Evolutionary conservation across 768 basidiomycete genomes (phyloP), one percentile per base, ranked within the genome.

Genomic region (Russula compacta): DNA sequence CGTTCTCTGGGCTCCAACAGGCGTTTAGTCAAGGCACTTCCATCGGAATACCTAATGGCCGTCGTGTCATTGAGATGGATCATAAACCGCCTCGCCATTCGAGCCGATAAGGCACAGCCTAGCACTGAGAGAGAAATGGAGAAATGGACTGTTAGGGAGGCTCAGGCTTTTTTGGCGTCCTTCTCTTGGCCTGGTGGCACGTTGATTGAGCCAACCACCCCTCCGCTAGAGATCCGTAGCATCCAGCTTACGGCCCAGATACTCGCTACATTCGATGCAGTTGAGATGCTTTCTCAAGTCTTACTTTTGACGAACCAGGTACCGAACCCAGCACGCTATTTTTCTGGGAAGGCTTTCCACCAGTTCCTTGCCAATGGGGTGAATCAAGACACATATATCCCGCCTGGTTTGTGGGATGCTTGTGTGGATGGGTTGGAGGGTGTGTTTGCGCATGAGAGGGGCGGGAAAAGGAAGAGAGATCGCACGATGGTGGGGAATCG

Each of bases 241-340:
- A 73, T 89, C 46, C 89, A 90, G 66, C 76, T 91, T 15, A 74
- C 77, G 53, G 86, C 87, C 0, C 89, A 92, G 65, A 68, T 81
- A 12, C 71, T 83, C 4, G 76, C 78, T 68, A 79, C 86, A 5
- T 66, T 84, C 6, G 85, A 88, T 60, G 76, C 78, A 38, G 75
- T 89, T 47, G 79, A 81, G 32, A 77, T 82, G 48, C 75, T 92
- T 17, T 75, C 81, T 0, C 82, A 90, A 66, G 77, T 81, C 14
- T 72, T 92, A 42, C 74, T 89, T 9, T 73, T 92, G 49, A 69
- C 76, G 4, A 71, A 80, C 33, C 71, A 71, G 1, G 71, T 83
- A 11, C 79, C 81, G 7, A 74, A 73, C 54, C 74, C 78, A 46
- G 76, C 76, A 15, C 75, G 77, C 49, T 64, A 67, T 0, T 80